Evolutionary conservation across 495 filamentous ascomycete species (phyloP).

Genomic region (Penicillium waksmanii): DNA sequence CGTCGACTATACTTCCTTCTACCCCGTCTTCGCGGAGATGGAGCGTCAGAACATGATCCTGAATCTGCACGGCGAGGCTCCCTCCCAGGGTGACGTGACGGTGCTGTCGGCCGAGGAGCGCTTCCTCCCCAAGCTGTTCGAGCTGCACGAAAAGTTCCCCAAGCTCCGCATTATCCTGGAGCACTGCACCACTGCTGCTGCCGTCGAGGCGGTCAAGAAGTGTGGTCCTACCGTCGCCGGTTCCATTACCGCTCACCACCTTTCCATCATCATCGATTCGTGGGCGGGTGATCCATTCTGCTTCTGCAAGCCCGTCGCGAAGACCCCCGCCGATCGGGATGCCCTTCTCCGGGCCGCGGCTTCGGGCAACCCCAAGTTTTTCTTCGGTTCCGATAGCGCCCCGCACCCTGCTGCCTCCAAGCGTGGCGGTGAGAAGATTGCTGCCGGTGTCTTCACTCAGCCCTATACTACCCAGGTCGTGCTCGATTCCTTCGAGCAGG

Average conservation of each 20-base stretch:
- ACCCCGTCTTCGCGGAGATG: conserved; percentile 82
- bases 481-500: conserved; percentile 73
- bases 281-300: conserved; percentile 75
- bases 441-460: conserved; percentile 90
- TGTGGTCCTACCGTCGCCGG: conserved; percentile 71
- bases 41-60: conserved; percentile 65
- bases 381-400: conserved; percentile 71
- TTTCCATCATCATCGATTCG: conserved; percentile 77
- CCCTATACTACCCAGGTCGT: conserved; percentile 80
- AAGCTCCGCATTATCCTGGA: conserved; percentile 74
- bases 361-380: conserved; percentile 76
- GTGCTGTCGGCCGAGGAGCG: conserved; percentile 78
- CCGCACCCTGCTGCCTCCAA: conserved; percentile 80
- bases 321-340: conserved; percentile 72
- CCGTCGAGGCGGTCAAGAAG: conserved; percentile 72
- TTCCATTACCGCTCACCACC: conserved; percentile 75
- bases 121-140: conserved; percentile 76
- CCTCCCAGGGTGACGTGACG: conserved; percentile 58
- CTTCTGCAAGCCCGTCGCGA: conserved; percentile 88
- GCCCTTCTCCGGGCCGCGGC: conserved; percentile 72
- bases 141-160: conserved; percentile 76
- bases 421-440: conserved; percentile 63
- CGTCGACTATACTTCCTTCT: conserved; percentile 68
- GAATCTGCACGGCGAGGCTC: conserved; percentile 65
- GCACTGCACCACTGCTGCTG: conserved; percentile 85